These are phyloP conservation scores for Stachybotrys chartarum DNA, from an alignment of 2,329 filamentous ascomycete genomes.

Conservation along the genomic window DNA sequence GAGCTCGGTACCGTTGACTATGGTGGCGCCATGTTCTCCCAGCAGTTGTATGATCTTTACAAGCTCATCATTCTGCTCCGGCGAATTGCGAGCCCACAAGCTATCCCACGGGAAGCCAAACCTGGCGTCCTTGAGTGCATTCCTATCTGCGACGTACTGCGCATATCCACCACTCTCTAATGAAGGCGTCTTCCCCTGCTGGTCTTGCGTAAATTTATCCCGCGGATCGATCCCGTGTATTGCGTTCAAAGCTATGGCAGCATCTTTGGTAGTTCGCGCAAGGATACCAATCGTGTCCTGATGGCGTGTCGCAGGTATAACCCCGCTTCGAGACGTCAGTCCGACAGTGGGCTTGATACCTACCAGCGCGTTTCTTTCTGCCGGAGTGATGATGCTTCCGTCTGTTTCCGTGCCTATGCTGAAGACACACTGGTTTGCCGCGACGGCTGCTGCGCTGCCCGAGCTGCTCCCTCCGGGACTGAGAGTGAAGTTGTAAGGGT, in stretches of 20 bases:
- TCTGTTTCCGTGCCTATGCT: constrained; percentile 70
- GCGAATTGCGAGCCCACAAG: constrained; percentile 58
- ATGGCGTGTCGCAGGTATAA: constrained; percentile 59
- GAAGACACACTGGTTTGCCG: constrained; percentile 55
- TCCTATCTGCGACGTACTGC: constrained; percentile 46
- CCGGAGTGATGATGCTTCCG: constrained; percentile 64
- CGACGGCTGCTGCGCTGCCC: constrained; percentile 58
- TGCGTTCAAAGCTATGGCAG: constrained; percentile 56
- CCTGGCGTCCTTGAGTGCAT: constrained; percentile 49
- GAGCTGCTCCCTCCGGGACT: constrained; percentile 64
- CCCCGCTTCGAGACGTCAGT: constrained; percentile 55
- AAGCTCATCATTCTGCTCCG: constrained; percentile 47
- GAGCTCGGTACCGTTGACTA: constrained; percentile 65
- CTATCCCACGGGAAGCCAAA: constrained; percentile 68
- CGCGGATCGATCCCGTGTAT: constrained; percentile 57
- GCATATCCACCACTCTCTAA: constrained; percentile 40
- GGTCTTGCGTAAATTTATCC: constrained; percentile 60
- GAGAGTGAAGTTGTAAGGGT: constrained; percentile 60
- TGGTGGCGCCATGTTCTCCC: constrained; percentile 52
- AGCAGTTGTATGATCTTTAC: constrained; percentile 42
- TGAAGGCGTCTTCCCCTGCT: constrained; percentile 44
- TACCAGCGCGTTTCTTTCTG: constrained; percentile 60
- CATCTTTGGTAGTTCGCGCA: constrained; percentile 62
- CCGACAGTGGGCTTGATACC: constrained; percentile 74
- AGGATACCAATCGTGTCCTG: constrained; percentile 66